Evolutionary conservation across 371 early-diverging fungal genomes (phyloP).

Genomic region (Circinella minor): DNA sequence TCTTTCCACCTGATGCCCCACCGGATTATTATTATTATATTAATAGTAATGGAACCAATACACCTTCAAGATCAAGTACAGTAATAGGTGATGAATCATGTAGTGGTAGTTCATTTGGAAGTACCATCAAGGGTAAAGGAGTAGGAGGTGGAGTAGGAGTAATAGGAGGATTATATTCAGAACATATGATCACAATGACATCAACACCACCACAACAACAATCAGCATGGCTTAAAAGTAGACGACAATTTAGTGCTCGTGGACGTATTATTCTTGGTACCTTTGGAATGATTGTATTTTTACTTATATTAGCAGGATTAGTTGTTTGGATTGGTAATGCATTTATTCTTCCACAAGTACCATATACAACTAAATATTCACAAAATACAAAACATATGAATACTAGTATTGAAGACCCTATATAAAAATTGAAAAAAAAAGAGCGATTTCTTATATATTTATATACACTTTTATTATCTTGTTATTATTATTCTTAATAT

Average conservation of each 20-base stretch:
- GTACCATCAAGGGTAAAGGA: not conserved
- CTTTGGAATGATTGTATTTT: constrained; percentile 22
- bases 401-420: not conserved
- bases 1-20: constrained; percentile 19
- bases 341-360: constrained; percentile 21
- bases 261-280: constrained; percentile 13
- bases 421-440: too few species aligned
- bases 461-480: not conserved
- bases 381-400: constrained; percentile 15
- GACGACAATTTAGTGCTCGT: constrained; percentile 6
- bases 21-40: constrained; percentile 21
- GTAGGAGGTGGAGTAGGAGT: too few species aligned
- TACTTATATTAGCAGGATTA: constrained; percentile 15
- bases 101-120: constrained; percentile 11
- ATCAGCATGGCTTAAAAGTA: constrained; percentile 17
- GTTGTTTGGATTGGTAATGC: constrained; percentile 23
- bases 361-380: constrained; percentile 17
- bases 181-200: not conserved
- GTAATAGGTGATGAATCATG: constrained; percentile 14
- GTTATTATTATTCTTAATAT: not conserved
- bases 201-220: not conserved
- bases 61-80: not conserved
- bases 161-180: not conserved
- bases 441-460: too few species aligned
- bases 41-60: constrained; percentile 1